Conservation (phyloP, 108 stramenopile species). For the Nitzschia putrida region DNA sequence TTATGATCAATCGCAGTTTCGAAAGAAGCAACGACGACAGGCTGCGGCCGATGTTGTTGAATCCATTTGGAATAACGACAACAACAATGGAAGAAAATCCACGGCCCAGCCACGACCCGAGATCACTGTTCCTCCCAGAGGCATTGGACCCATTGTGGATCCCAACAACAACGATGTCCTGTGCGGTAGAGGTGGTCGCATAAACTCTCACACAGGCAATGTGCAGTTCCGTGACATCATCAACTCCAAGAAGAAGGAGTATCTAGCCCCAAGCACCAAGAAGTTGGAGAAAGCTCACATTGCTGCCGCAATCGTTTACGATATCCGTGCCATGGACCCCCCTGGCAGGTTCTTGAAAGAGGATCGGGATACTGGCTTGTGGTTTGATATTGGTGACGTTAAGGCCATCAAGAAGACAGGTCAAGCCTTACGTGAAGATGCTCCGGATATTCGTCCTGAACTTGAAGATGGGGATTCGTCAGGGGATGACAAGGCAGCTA, state of each 20-base stretch:
- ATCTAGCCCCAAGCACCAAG: constrained; percentile 71
- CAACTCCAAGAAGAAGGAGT: constrained; percentile 58
- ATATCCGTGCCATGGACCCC: constrained; percentile 67
- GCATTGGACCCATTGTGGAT: constrained; percentile 54
- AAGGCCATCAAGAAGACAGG: constrained; percentile 86
- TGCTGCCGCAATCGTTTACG: constrained; percentile 65
- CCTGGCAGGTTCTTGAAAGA: constrained; percentile 85
- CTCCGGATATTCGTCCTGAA: constrained; percentile 72
- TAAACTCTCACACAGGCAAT: constrained; percentile 87
- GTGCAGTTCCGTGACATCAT: constrained; percentile 79
- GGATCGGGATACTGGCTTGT: constrained; percentile 60
- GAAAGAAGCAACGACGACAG: constrained; percentile 35
- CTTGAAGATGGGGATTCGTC: constrained; percentile 36
- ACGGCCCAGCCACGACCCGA: constrained; percentile 58
- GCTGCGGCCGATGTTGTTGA: constrained; percentile 36
- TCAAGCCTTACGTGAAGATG: constrained; percentile 83
- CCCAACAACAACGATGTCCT: constrained; percentile 60
- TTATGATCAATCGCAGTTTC: constrained; percentile 23
- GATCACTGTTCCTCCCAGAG: constrained; percentile 42
- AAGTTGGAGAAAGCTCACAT: constrained; percentile 86
- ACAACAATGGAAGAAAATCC: constrained; percentile 37
- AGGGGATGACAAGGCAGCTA: constrained; percentile 28
- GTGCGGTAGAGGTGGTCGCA: constrained; percentile 75
- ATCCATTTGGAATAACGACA: constrained; percentile 24
- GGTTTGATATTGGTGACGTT: constrained; percentile 87